Conservation (phyloP, 2,329 filamentous ascomycete genomes). For the Escovopsis sp. region DNA sequence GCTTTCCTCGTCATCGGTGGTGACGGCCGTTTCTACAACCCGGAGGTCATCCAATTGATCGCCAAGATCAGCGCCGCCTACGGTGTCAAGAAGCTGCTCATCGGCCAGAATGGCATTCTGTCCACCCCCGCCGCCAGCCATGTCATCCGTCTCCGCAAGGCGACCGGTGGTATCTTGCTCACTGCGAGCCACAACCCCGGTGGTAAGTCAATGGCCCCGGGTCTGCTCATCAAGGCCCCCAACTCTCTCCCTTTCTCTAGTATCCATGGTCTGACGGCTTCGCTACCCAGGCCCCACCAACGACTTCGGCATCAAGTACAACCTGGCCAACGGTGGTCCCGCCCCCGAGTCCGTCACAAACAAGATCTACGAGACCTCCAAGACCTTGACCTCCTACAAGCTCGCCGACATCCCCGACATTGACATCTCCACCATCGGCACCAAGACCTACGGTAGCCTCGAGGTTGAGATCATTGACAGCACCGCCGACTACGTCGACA, state of each 20-base stretch:
- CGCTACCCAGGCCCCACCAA: conserved; percentile 59
- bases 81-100: conserved; percentile 95
- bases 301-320: conserved; percentile 99
- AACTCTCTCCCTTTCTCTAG: too few species aligned
- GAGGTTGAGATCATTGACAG: conserved; percentile 96
- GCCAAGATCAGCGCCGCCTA: conserved; percentile 95
- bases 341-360: conserved; percentile 94
- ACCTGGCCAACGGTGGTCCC: conserved; percentile 88
- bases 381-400: conserved; percentile 84
- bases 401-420: conserved; percentile 75
- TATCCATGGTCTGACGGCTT: neutral
- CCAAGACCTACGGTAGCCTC: conserved; percentile 67
- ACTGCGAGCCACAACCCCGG: conserved; percentile 98
- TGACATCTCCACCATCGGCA: conserved; percentile 71
- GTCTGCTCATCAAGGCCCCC: too few species aligned
- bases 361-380: conserved; percentile 90
- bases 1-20: conserved; percentile 92
- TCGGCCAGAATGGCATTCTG: conserved; percentile 92
- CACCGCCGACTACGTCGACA: conserved; percentile 76
- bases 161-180: conserved; percentile 89
- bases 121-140: conserved; percentile 94
- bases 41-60: conserved; percentile 90
- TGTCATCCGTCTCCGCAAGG: conserved; percentile 85
- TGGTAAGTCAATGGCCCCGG: conserved; percentile 56
- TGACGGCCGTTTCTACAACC: conserved; percentile 94